Evolutionary conservation across 2,329 filamentous ascomycete species (phyloP), one percentile per base, ranked within the genome.

Genomic region (Chalaropsis ovoidea): DNA sequence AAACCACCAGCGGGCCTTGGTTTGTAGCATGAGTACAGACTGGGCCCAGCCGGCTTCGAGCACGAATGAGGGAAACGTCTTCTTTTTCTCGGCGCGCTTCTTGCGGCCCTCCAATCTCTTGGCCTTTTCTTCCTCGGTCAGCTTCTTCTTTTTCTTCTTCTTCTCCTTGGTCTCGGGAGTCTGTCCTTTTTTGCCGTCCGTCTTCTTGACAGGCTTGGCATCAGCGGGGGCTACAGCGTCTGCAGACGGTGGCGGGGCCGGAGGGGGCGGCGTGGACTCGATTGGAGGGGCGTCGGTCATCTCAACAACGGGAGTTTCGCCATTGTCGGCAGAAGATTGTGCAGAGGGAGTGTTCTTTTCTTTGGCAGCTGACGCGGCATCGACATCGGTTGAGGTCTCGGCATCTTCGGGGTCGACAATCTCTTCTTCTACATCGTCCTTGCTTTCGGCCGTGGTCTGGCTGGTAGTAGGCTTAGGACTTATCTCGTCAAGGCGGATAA

Each of bases 21-120:
- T 67, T 61, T 61, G 62, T 5, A 67, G 43, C 65, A 67, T 67
- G 17, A 67, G 54, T 42, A 64, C 54, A 19, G 65, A 67, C 22
- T 64, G 62, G 1, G 62, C 42, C 49, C 61, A 67, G 54, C 52
- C 47, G 19, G 49, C 52, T 24, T 67, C 61, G 7, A 67, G 19
- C 39, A 67, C 41, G 19, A 67, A 58, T 22, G 65, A 64, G 27
- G 65, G 65, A 35, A 66, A 66, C 35, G 39, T 45, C n/a, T 35
- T 54, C 22, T 45, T 66, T 19, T 35, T 66, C 10, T 66, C 49
- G 22, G 52, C 63, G 54, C 35, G 54, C 52, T 31, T n/a, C 13
- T 27, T 42, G 24, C 39, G 60, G n/a, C 42, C 19, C 11, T 62
- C 60, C 41, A 43, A 27, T 24, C 41, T 24, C 42, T 62, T 47